These are phyloP conservation scores for Shiraia sp. DNA, from an alignment of 2,329 filamentous ascomycete genomes.

Conservation along the genomic window DNA sequence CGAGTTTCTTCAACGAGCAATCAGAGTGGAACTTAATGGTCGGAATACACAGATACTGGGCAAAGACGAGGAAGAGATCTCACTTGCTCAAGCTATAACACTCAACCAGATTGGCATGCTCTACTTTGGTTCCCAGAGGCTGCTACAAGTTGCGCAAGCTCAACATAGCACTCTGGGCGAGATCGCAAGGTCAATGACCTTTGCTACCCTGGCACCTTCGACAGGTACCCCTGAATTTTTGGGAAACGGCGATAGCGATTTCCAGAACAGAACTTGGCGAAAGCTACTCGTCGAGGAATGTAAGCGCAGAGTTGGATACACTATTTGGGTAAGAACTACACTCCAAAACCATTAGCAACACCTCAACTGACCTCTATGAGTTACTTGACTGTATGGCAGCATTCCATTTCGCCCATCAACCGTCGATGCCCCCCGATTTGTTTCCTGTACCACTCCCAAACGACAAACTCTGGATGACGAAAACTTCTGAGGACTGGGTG, in stretches of 20 bases:
- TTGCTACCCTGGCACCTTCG: no score
- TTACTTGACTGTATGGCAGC: conserved; percentile 11
- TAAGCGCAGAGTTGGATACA: conserved; percentile 7
- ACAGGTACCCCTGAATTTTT: neutral
- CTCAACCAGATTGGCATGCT: conserved; percentile 12
- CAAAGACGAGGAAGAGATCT: neutral
- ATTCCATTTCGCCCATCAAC: conserved; percentile 8
- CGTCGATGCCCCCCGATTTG: conserved; percentile 2
- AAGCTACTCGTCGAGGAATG: conserved; percentile 1
- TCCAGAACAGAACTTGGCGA: neutral
- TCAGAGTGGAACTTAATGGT: neutral
- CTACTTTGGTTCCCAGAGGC: conserved; percentile 4
- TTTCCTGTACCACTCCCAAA: conserved; percentile 2
- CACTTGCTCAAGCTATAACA: conserved; percentile 7
- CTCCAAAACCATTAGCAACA: no score
- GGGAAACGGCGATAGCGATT: neutral
- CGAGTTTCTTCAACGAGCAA: conserved; percentile 9
- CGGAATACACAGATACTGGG: neutral
- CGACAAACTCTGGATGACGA: neutral
- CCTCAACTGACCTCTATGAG: no score
- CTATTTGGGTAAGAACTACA: conserved; percentile 48
- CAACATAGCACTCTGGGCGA: conserved; percentile 6
- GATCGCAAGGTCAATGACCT: conserved; percentile 1
- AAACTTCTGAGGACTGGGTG: neutral
- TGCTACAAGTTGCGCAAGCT: conserved; percentile 2